Base-by-base conservation (phyloP, 306 rosid genomes). In the Castanopsis chinensis region DNA sequence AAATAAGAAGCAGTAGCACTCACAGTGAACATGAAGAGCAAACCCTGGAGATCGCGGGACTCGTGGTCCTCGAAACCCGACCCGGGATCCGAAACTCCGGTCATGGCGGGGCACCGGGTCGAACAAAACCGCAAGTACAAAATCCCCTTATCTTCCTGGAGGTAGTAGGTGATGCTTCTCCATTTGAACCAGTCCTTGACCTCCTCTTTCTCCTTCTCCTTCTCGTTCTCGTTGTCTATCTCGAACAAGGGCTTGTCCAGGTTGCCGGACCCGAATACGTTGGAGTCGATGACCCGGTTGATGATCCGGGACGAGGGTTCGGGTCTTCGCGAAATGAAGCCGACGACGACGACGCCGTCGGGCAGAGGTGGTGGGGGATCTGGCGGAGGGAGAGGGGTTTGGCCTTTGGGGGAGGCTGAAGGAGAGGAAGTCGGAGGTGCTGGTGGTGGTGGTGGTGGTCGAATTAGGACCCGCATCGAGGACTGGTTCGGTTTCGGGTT, bases 11-110 rank as follows among this genome's bases (percentile, higher is more conserved):
- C 53, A 10, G 15, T 12, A 49, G 53, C 53, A 84, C 97, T 90
- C 76, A 94, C 98, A 67, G 92, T 87, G 92, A 94, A 94, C 97
- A 94, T 92, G 89, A 92, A 90, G 35, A 94, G 92, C 93, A 92
- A 79, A 82, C 92, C 99, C 86, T 88, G 93, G 41, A 88, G 93
- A 78, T 92, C 96, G 19, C 92, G 88, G 61, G 82, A 90, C 64
- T 91, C 93, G 45, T 84, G 88, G 78, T 94, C 93, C 75, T 90
- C 97, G 9, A 81, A 92, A 74, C 88, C 88, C 7, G 83, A 69
- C 18, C 86, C 54, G 3, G 78, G 65, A n/a, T 86, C 92, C 27
- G 51, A 23, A 27, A 61, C 74, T 37, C 82, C 80, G 7, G 51
- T 78, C 73, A 72, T 28, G 27, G 84, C 78, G 13, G 87, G 78